Evolutionary conservation across 345 rosid species (phyloP).

Genomic region (Arabis alpina): DNA sequence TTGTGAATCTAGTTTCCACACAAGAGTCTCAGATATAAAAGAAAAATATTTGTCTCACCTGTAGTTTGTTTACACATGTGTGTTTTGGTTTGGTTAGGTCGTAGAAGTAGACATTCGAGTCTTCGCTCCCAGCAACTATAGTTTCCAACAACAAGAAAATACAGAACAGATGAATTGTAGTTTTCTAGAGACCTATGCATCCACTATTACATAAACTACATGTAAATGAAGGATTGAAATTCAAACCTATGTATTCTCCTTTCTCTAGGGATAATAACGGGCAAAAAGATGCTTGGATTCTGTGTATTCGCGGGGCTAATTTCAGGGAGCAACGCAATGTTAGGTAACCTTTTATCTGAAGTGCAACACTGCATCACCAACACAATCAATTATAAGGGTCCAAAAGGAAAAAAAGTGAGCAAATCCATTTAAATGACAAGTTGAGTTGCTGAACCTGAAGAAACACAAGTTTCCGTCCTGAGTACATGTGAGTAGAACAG

Average conservation of each 20-base stretch:
- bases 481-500: conserved; percentile 86
- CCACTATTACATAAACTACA: background rate
- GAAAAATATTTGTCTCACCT: conserved; percentile 50
- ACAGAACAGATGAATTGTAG: background rate
- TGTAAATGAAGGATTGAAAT: background rate
- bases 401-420: background rate
- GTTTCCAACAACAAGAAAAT: conserved; percentile 31
- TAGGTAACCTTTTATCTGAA: conserved; percentile 83
- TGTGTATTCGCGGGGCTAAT: conserved; percentile 70
- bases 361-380: conserved; percentile 67
- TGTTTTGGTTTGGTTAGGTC: conserved; percentile 86
- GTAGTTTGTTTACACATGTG: conserved; percentile 93
- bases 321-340: conserved; percentile 87
- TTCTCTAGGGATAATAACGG: conserved; percentile 88
- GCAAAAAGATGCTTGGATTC: conserved; percentile 82
- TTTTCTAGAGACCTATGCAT: conserved; percentile 15
- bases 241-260: conserved; percentile 89
- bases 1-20: background rate
- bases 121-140: conserved; percentile 91
- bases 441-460: conserved; percentile 65
- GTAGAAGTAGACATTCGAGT: conserved; percentile 91
- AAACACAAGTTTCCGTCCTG: conserved; percentile 89
- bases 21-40: conserved; percentile 4
- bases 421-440: background rate
- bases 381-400: conserved; percentile 20